Conservation (phyloP, 2,329 filamentous ascomycete species). For the Aureobasidium sp. region DNA sequence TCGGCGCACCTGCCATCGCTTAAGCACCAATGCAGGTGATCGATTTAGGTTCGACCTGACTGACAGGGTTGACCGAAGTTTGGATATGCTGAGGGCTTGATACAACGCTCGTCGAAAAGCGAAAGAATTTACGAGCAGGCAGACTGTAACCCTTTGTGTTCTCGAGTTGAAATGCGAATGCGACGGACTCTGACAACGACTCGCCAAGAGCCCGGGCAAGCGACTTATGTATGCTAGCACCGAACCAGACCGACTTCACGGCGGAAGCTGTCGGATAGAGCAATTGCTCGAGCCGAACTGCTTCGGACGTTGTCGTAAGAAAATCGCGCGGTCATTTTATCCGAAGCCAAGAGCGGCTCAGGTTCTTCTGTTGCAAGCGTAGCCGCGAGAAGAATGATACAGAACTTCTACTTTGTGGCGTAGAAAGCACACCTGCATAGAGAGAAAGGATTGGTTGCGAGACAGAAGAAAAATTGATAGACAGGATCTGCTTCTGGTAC, state of each 20-base stretch:
- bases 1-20: slow-evolving; percentile 6
- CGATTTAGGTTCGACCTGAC: slow-evolving; percentile 3
- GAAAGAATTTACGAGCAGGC: background rate
- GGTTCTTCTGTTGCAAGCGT: background rate
- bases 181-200: background rate
- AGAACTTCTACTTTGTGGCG: background rate
- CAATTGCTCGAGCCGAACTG: slow-evolving; percentile 8
- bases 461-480: background rate
- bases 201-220: background rate
- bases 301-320: slow-evolving; percentile 10
- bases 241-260: background rate
- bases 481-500: background rate
- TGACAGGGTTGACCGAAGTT: background rate
- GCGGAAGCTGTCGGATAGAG: slow-evolving; percentile 8
- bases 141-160: background rate
- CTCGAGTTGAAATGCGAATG: background rate
- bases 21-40: slow-evolving; percentile 14
- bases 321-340: slow-evolving; percentile 12
- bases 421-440: background rate
- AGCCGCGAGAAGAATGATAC: background rate
- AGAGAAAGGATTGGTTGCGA: background rate
- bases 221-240: background rate
- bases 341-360: slow-evolving; percentile 13
- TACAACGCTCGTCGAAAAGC: background rate
- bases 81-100: background rate